Percentiles rank a stretch among this genome's conserved stretches.
Evolutionary conservation across 176 grass and related monocot species (phyloP).

Genomic region (Elaeis guineensis): DNA sequence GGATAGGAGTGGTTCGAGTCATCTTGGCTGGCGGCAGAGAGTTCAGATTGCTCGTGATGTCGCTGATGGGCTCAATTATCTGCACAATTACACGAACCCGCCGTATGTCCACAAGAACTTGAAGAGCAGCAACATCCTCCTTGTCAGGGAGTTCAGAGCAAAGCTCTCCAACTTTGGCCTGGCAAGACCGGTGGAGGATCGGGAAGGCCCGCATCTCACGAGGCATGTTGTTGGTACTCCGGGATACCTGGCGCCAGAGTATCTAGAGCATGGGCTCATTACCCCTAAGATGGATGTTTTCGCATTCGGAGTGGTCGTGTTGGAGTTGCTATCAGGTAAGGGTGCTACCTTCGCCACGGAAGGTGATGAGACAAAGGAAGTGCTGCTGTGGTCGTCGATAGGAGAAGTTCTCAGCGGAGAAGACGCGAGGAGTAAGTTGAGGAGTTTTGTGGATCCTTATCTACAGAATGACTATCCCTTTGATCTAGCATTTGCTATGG

Average conservation of each 20-base stretch:
- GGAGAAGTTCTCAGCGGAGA: conserved; percentile 28
- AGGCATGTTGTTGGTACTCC: conserved; percentile 70
- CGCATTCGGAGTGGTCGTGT: conserved; percentile 62
- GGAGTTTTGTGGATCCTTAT: conserved; percentile 44
- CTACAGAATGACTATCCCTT: conserved; percentile 52
- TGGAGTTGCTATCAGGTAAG: conserved; percentile 80
- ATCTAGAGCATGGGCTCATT: conserved; percentile 72
- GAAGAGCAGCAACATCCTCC: conserved; percentile 60
- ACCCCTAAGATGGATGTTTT: conserved; percentile 71
- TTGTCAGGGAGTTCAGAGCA: conserved; percentile 54
- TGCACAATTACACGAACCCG: conserved; percentile 65
- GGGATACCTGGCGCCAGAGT: conserved; percentile 71
- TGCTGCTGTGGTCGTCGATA: conserved; percentile 42
- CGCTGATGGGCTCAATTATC: conserved; percentile 64
- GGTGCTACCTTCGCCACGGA: conserved; percentile 30
- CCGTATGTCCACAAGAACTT: conserved; percentile 79
- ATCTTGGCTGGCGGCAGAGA: conserved; percentile 44
- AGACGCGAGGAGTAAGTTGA: conserved; percentile 35
- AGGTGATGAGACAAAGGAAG: conserved; percentile 6
- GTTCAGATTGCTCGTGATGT: conserved; percentile 57
- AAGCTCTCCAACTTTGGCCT: conserved; percentile 63
- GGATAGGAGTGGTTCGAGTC: background rate
- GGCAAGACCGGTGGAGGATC: conserved; percentile 35
- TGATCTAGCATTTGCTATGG: conserved; percentile 55
- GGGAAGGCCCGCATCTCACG: conserved; percentile 38